These are phyloP conservation scores for Gossypium stocksii DNA, from an alignment of 345 rosid genomes.

Conservation along the genomic window DNA sequence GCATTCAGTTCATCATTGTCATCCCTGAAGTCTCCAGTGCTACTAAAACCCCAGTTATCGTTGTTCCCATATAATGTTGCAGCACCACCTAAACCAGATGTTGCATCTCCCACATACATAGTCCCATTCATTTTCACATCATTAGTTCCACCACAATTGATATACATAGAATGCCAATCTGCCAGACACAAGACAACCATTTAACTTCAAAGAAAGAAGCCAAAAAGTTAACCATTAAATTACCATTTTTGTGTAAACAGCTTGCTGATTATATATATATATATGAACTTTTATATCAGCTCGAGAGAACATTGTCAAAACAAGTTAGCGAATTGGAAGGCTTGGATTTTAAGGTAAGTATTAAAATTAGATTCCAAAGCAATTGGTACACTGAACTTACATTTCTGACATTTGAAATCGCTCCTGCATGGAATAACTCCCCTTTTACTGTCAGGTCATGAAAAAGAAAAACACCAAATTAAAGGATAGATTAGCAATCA, in stretches of 20 bases:
- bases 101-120: constrained; percentile 49
- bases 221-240: neutral
- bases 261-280: neutral
- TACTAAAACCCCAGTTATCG: constrained; percentile 61
- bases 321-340: neutral
- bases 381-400: constrained; percentile 34
- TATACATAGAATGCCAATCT: constrained; percentile 22
- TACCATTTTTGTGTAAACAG: neutral
- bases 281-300: neutral
- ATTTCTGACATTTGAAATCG: constrained; percentile 42
- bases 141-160: constrained; percentile 58
- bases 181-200: constrained; percentile 5
- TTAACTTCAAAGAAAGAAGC: neutral
- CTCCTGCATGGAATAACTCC: constrained; percentile 50
- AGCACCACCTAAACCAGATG: constrained; percentile 36
- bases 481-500: constrained; percentile 3
- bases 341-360: neutral
- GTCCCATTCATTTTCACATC: constrained; percentile 28
- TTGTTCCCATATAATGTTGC: constrained; percentile 39
- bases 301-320: neutral
- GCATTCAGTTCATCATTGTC: constrained; percentile 26
- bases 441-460: constrained; percentile 26
- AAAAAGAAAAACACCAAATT: constrained; percentile 6
- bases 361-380: neutral
- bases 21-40: constrained; percentile 70